Evolutionary conservation across 495 filamentous ascomycete species (phyloP), one percentile per base, ranked within the genome.

Genomic region (Xylaria scruposa): DNA sequence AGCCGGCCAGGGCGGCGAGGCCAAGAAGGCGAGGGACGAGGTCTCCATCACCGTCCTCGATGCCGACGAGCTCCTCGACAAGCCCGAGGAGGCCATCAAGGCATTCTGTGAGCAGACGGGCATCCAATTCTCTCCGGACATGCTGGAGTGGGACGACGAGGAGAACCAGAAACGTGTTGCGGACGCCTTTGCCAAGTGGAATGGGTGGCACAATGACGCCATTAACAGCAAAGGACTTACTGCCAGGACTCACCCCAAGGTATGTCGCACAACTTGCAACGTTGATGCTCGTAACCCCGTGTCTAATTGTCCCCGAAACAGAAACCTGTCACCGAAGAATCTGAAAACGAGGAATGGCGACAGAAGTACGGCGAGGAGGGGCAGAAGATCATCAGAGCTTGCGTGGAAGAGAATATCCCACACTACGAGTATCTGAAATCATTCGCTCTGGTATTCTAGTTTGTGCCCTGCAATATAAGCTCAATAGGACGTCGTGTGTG

Each of bases 191-290:
- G 93, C 93, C 83, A 99, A 99, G 83, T 99, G 96, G 96, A 90
- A 89, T 68, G 96, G 95, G 0, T 99, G 97, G 80, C 96, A 98
- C 77, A 92, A 98, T 64, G 95, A 98, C 85, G 96, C 93, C 21
- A 92, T 98, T 72, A 83, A 91, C 64, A 95, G 91, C 72, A 91
- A 84, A 62, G 89, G 88, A 53, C 80, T 99, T 73, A 91, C 89
- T 75, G 87, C 93, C 19, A 83, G 94, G 78, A 78, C 76, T 33
- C 68, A 79, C 49, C 80, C 76, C 51, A 88, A 92, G 76, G 94
- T 97, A 88, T 86, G 19, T 36, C 15, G 17, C 21, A 33, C 13
- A 38, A 40, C 2, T 42, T 19, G 6, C 31, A n/a, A 17, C 9
- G 4, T 63, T 31, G 24, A 24, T 63, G 42, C 49, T 62, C 47